Evolutionary conservation across 2,329 filamentous ascomycete genomes (phyloP).

Genomic region (Grosmannia clavigera): DNA sequence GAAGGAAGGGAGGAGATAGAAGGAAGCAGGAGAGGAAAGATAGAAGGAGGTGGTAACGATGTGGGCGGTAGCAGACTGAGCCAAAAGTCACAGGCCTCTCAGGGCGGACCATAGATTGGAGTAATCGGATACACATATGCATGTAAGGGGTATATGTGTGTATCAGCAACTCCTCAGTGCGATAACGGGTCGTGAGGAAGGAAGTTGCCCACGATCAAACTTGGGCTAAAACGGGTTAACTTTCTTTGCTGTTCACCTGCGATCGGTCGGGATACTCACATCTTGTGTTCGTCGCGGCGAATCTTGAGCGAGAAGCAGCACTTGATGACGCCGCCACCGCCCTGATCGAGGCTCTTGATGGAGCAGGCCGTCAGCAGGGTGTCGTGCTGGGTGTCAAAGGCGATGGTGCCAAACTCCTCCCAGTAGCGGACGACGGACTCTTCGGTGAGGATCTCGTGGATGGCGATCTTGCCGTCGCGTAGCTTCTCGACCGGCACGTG

Average conservation of each 20-base stretch:
- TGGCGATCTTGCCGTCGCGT: constrained; percentile 82
- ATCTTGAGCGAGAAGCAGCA: constrained; percentile 99
- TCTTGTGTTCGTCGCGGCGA: constrained; percentile 84
- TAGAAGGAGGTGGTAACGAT: too few relatives aligned
- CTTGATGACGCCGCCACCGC: constrained; percentile 56
- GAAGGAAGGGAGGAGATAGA: too few relatives aligned
- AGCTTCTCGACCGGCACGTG: constrained; percentile 82
- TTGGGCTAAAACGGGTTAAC: constrained; percentile 51
- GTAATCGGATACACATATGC: neutral
- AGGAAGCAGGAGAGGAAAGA: too few relatives aligned
- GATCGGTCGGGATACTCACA: constrained; percentile 47
- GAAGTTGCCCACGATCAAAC: constrained; percentile 93
- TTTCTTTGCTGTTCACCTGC: neutral
- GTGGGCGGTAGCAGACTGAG: too few relatives aligned
- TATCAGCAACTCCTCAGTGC: neutral
- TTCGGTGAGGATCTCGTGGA: constrained; percentile 93
- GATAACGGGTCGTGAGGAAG: constrained; percentile 60
- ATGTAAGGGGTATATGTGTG: neutral
- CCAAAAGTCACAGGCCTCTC: too few relatives aligned
- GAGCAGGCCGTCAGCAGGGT: constrained; percentile 90
- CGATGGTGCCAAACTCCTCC: constrained; percentile 98
- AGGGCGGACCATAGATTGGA: neutral
- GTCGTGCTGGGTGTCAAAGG: constrained; percentile 88
- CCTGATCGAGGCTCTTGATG: constrained; percentile 66
- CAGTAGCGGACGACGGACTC: constrained; percentile 93